phyloP scores from a whole-genome alignment of 164 flowering plant species.

The Taxillus chinensis region DNA sequence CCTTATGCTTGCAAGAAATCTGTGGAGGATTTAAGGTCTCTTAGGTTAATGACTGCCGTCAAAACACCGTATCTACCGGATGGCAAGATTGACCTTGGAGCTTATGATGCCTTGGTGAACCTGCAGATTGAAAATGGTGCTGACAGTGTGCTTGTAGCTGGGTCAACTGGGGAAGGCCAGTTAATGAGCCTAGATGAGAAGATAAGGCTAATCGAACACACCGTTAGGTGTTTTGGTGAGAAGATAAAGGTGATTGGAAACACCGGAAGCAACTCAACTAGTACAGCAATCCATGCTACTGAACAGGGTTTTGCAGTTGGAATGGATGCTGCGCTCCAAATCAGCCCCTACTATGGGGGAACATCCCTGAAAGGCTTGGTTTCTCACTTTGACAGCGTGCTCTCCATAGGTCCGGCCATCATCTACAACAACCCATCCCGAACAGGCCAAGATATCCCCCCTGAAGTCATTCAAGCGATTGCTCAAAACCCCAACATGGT shows the following conservation, averaged over 20 bases:
- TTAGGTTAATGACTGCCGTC: slow-evolving; percentile 74
- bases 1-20: slow-evolving; percentile 45
- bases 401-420: slow-evolving; percentile 79
- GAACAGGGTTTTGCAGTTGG: slow-evolving; percentile 95
- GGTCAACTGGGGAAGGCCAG: slow-evolving; percentile 95
- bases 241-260: slow-evolving; percentile 83
- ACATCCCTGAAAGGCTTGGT: slow-evolving; percentile 77
- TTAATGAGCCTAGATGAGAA: slow-evolving; percentile 96
- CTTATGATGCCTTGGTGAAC: slow-evolving; percentile 72
- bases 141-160: slow-evolving; percentile 82
- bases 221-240: slow-evolving; percentile 78
- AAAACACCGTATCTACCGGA: slow-evolving; percentile 91
- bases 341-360: slow-evolving; percentile 90
- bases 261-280: slow-evolving; percentile 86
- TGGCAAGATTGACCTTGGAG: slow-evolving; percentile 87
- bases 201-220: slow-evolving; percentile 91
- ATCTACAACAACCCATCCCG: slow-evolving; percentile 75
- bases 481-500: slow-evolving; percentile 56
- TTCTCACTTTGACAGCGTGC: slow-evolving; percentile 61
- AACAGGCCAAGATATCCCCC: slow-evolving; percentile 85
- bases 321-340: slow-evolving; percentile 92
- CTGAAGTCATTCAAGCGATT: slow-evolving; percentile 38
- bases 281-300: slow-evolving; percentile 90
- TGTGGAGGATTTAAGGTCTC: slow-evolving; percentile 56
- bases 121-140: slow-evolving; percentile 68